phyloP scores from a whole-genome alignment of 345 rosid species.

The Eucalyptus tenuipes region DNA sequence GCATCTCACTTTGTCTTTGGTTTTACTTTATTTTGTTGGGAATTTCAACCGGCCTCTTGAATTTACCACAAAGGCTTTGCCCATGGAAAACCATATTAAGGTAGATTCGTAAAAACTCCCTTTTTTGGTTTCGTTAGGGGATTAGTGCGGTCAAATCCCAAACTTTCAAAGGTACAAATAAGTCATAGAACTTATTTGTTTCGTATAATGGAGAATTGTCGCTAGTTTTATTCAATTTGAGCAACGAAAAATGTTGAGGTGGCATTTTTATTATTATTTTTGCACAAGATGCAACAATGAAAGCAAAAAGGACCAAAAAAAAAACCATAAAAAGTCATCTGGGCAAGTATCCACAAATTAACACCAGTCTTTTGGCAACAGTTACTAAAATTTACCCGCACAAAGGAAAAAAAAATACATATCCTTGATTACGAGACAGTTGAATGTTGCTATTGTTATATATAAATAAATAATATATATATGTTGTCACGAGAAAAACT shows the following conservation, averaged over 20 bases:
- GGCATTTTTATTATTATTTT: no score
- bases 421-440: not conserved
- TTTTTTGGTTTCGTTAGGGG: not conserved
- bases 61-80: not conserved
- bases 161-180: not conserved
- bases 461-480: no score
- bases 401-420: not conserved
- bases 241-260: no score
- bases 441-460: not conserved
- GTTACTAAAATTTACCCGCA: not conserved
- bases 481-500: not conserved
- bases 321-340: not conserved
- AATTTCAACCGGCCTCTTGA: not conserved
- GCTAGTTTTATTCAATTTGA: no score
- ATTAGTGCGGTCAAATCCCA: not conserved
- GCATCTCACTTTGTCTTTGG: not conserved
- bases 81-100: not conserved
- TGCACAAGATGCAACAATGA: no score
- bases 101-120: not conserved
- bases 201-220: not conserved
- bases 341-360: not conserved
- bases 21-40: not conserved
- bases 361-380: not conserved
- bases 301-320: no score
- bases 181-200: not conserved